A percentile compares a stretch with the other conserved stretches of the same genome.
These are phyloP conservation scores for Tolypocladium tundrense DNA, from an alignment of 2,329 filamentous ascomycete species.

Conservation along the genomic window DNA sequence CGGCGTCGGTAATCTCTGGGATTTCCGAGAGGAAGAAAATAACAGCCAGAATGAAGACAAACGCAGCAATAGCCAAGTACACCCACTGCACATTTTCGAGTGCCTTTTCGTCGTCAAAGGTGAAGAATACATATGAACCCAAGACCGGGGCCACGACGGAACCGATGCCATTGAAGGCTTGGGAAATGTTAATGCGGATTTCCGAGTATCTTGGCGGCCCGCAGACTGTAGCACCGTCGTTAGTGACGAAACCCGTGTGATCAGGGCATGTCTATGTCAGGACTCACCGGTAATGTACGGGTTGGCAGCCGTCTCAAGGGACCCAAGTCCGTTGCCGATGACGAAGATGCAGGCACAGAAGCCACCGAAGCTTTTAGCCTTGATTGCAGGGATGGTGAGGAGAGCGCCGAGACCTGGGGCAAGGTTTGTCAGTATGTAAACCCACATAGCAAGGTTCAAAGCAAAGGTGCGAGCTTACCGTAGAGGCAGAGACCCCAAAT, in stretches of 20 bases:
- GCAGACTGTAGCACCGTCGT: slow-evolving; percentile 20
- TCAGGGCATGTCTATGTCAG: background rate
- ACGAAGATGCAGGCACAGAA: slow-evolving; percentile 67
- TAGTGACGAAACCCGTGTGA: background rate
- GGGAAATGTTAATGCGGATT: slow-evolving; percentile 64
- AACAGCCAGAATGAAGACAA: slow-evolving; percentile 55
- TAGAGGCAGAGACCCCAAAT: slow-evolving; percentile 60
- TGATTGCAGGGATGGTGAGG: slow-evolving; percentile 44
- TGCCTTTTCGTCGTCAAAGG: slow-evolving; percentile 42
- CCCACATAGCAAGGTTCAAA: background rate
- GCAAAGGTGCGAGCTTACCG: background rate
- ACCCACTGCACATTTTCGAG: slow-evolving; percentile 66
- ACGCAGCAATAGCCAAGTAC: slow-evolving; percentile 62
- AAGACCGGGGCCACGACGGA: slow-evolving; percentile 63
- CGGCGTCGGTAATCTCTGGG: slow-evolving; percentile 58
- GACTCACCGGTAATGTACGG: slow-evolving; percentile 51
- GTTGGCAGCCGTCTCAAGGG: slow-evolving; percentile 69
- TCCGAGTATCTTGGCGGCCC: slow-evolving; percentile 61
- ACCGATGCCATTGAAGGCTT: slow-evolving; percentile 68
- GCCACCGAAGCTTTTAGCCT: slow-evolving; percentile 57
- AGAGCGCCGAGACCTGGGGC: slow-evolving; percentile 39
- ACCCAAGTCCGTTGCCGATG: slow-evolving; percentile 62
- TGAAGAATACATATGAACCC: slow-evolving; percentile 65
- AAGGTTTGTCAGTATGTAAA: background rate
- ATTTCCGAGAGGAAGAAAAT: slow-evolving; percentile 58